Percentiles rank a stretch among this genome's conserved stretches.
Evolutionary conservation across 768 basidiomycete species (phyloP).

Genomic region (Albatrellus ellisii): DNA sequence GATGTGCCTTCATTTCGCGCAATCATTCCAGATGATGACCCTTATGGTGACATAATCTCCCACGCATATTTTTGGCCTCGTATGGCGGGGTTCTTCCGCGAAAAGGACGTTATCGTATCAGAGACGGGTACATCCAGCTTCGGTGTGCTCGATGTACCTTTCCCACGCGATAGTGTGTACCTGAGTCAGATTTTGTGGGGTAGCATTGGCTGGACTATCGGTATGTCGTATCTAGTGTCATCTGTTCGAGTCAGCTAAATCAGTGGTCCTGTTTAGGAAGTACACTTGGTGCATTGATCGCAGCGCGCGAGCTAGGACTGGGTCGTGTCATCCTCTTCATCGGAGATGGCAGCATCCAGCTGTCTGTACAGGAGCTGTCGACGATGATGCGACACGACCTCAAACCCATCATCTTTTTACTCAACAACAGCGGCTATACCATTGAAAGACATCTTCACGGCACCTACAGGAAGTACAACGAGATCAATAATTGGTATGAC

Average conservation of each 20-base stretch:
- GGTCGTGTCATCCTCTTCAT: conserved; percentile 72
- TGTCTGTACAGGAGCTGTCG: conserved; percentile 73
- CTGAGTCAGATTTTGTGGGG: conserved; percentile 82
- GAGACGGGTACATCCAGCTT: conserved; percentile 88
- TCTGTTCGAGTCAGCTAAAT: neutral
- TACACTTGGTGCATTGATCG: conserved; percentile 69
- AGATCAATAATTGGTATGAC: conserved; percentile 60
- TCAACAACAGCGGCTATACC: conserved; percentile 77
- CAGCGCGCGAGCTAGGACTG: conserved; percentile 48
- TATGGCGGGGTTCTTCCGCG: conserved; percentile 54
- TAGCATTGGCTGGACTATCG: conserved; percentile 78
- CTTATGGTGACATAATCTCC: conserved; percentile 33
- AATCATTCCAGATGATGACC: conserved; percentile 19
- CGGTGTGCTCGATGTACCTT: conserved; percentile 68
- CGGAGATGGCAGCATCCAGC: conserved; percentile 76
- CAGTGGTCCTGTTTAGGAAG: conserved; percentile 30
- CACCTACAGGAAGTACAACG: conserved; percentile 64
- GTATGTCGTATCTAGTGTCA: neutral
- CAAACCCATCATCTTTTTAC: conserved; percentile 76
- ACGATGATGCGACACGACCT: conserved; percentile 66
- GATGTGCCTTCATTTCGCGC: conserved; percentile 28
- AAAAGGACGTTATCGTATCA: conserved; percentile 66
- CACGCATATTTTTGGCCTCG: conserved; percentile 84
- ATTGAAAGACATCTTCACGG: conserved; percentile 78
- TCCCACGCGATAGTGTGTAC: conserved; percentile 58